These are phyloP conservation scores for Solanum verrucosum DNA, from an alignment of 257 asterid genomes.

Conservation along the genomic window DNA sequence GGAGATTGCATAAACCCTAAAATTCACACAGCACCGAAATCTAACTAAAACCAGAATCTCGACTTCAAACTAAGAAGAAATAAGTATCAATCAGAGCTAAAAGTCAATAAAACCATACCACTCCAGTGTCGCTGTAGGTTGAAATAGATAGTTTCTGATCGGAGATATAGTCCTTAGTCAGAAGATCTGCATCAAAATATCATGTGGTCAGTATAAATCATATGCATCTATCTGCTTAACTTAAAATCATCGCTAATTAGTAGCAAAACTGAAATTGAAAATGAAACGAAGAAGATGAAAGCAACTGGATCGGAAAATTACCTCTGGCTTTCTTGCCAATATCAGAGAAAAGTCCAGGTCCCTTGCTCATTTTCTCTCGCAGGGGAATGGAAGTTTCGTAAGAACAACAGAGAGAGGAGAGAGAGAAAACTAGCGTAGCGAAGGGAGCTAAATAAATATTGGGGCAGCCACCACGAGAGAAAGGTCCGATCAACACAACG, in stretches of 20 bases:
- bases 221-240: background rate
- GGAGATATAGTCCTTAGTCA: slow-evolving; percentile 68
- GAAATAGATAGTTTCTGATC: slow-evolving; percentile 86
- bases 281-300: background rate
- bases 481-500: background rate
- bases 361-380: slow-evolving; percentile 55
- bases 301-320: background rate
- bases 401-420: slow-evolving; percentile 3
- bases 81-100: background rate
- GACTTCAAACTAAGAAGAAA: background rate
- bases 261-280: background rate
- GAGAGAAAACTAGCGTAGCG: background rate
- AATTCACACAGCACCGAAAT: background rate
- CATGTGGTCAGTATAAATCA: background rate
- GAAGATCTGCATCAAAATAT: slow-evolving; percentile 49
- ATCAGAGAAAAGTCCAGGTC: slow-evolving; percentile 94
- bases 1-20: background rate
- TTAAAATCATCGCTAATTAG: background rate
- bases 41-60: background rate
- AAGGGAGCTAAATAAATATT: background rate
- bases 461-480: background rate
- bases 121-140: slow-evolving; percentile 70
- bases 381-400: background rate
- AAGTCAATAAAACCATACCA: slow-evolving; percentile 37
- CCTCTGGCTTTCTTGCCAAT: slow-evolving; percentile 97